Base-by-base conservation (phyloP, 2,329 filamentous ascomycete genomes). In the Cladophialophora carrionii region DNA sequence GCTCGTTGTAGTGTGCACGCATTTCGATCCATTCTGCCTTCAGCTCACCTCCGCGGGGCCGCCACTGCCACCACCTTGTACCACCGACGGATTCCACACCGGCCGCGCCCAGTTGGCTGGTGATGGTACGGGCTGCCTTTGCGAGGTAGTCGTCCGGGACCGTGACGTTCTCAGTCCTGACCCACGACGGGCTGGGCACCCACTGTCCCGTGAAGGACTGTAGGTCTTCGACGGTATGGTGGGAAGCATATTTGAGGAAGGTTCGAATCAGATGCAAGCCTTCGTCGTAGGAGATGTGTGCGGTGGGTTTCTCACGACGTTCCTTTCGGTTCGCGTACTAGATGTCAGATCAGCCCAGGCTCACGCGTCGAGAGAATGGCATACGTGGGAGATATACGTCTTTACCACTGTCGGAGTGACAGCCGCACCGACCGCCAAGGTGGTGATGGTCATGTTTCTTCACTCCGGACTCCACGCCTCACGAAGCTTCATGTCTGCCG, bases 11-110 rank as follows among this genome's bases (percentile, higher is more conserved):
- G 76, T 98, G 90, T 58, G 87, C 84, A 70, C 87, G 88, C 93
- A 97, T 97, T 82, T 98, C 95, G 71, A 99, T 91, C 94, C 93
- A 98, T 75, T 99, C 94, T 0, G 90, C 92, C 73, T 87, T 87
- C 31, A 97, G 79, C 0, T 87, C 82, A 54, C 79, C 83, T 29
- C 86, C 83, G 4, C 86, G 85, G 61, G 87, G 85, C 59, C 91
- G 85, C 92, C 92, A 96, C 78, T 92, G 86, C 94, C 94, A 92
- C 95, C 95, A 92, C 66, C 88, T 85, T 73, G 85, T 83, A 2
- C 95, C 95, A 48, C 95, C 95, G 52, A 96, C 88, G 69, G 85
- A 84, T 58, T 85, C 83, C 68, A 92, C 83, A 2, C 93, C 94
- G 29, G 89, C 85, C 0, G 85, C 82, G 0, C 93, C 93, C n/a